These are phyloP conservation scores for Annulohypoxylon truncatum DNA, from an alignment of 2,329 filamentous ascomycete genomes.

Conservation along the genomic window DNA sequence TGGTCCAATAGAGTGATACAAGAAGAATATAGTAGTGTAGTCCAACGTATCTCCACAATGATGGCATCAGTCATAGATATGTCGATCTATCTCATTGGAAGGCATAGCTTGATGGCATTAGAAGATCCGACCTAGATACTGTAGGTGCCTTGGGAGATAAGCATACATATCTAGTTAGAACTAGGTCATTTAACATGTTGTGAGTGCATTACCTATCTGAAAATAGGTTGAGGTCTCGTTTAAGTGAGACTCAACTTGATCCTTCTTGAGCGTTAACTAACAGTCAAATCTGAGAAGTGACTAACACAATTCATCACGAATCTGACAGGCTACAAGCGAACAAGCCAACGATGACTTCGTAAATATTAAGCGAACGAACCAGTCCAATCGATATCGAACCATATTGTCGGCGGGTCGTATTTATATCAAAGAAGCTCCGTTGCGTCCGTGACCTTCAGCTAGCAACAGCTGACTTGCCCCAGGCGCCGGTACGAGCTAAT, in stretches of 20 bases:
- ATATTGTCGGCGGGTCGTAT: conserved; percentile 3
- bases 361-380: conserved; percentile 1
- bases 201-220: neutral
- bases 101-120: neutral
- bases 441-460: neutral
- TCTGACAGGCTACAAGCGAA: neutral
- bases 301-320: conserved; percentile 3
- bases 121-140: neutral
- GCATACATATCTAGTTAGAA: neutral
- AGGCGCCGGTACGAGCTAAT: conserved; percentile 1
- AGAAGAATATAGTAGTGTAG: neutral
- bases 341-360: neutral
- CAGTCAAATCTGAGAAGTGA: neutral
- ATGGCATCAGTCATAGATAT: neutral
- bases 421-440: conserved; percentile 1
- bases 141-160: too few species aligned
- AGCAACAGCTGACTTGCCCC: neutral
- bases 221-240: neutral
- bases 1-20: too few species aligned
- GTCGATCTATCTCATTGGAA: neutral
- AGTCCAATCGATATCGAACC: conserved; percentile 10
- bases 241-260: neutral
- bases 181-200: neutral
- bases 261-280: neutral
- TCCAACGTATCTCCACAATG: neutral